Conservation (phyloP, 2,329 filamentous ascomycete species). For the Ascochyta pisi region DNA sequence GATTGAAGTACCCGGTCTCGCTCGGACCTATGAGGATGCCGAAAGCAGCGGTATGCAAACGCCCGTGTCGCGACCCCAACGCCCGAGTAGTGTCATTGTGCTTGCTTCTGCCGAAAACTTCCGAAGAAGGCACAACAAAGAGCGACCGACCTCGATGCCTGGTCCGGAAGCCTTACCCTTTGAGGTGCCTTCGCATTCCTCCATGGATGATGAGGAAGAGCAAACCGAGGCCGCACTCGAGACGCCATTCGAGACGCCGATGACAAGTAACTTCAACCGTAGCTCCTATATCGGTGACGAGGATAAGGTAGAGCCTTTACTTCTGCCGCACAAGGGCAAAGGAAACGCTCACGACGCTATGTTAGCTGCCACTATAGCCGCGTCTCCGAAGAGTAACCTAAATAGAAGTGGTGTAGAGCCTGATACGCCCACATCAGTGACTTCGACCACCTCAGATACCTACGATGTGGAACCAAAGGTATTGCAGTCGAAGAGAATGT, state of each 20-base stretch:
- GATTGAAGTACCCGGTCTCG: slow-evolving; percentile 78
- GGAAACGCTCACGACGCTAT: slow-evolving; percentile 35
- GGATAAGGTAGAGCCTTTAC: slow-evolving; percentile 9
- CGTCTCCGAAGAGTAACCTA: slow-evolving; percentile 21
- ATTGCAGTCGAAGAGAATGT: slow-evolving; percentile 46
- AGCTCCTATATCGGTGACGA: slow-evolving; percentile 32
- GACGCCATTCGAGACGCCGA: slow-evolving; percentile 32
- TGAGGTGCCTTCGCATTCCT: slow-evolving; percentile 13
- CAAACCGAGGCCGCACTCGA: slow-evolving; percentile 16
- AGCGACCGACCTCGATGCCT: slow-evolving; percentile 44
- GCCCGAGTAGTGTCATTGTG: slow-evolving; percentile 42
- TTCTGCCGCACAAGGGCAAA: slow-evolving; percentile 8
- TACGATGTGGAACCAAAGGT: slow-evolving; percentile 40
- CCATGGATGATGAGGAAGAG: neutral
- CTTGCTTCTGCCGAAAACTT: slow-evolving; percentile 30
- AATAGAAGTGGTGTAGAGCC: slow-evolving; percentile 27
- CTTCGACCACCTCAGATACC: slow-evolving; percentile 21
- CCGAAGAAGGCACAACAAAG: slow-evolving; percentile 25
- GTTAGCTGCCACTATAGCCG: slow-evolving; percentile 40
- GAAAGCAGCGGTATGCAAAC: slow-evolving; percentile 36
- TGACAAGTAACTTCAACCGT: slow-evolving; percentile 30
- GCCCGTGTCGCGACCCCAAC: slow-evolving; percentile 31
- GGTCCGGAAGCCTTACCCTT: slow-evolving; percentile 31
- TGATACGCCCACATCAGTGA: slow-evolving; percentile 19
- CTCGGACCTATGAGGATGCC: slow-evolving; percentile 66